Base-by-base conservation (phyloP, 2,329 filamentous ascomycete genomes). In the Colletotrichum higginsianum region DNA sequence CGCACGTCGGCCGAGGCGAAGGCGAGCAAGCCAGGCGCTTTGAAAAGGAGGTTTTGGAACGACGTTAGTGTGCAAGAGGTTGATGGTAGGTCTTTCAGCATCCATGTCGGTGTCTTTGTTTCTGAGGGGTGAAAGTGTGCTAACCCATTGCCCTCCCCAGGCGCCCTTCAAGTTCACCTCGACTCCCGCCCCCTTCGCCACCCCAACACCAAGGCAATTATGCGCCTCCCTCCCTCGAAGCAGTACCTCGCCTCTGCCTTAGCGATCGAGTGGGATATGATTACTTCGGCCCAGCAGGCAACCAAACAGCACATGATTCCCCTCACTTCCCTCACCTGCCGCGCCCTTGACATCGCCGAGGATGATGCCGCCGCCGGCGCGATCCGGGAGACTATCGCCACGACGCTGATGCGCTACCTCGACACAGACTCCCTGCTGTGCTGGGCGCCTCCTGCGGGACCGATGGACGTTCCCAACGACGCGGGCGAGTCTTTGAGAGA, bases 361-460 rank as follows among this genome's bases (percentile, higher is more conserved):
- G 92, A 94, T 75, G 94, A 97, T 75, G 79, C 80, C 4, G 78
- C 77, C 3, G 63, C 71, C 3, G 88, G 61, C 85, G 90, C 86
- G 30, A 86, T 93, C 47, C 88, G 95, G 46, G 80, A 87, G 0
- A 84, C 88, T 50, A 91, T 98, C 57, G 84, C 92, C 18, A 86
- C 84, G 21, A 91, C 90, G 74, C 84, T 96, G 62, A 89, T 98
- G 87, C 89, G 93, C 57, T 98, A 98, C 81, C 88, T 99, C 35
- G 91, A 95, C 77, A 98, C 96, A 1, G 96, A 99, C 83, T 95
- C 94, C 0, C 84, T 98, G 46, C 89, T 99, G 2, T 98, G 96
- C 88, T 98, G 95, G 94, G 94, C 88, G 30, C 86, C 89, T 50
- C 85, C 86, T 2, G 84, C 87, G 1, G 82, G 85, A 46, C 82